Base-by-base conservation (phyloP, 192 early-diverging fungal species). In the Linnemannia elongata region DNA sequence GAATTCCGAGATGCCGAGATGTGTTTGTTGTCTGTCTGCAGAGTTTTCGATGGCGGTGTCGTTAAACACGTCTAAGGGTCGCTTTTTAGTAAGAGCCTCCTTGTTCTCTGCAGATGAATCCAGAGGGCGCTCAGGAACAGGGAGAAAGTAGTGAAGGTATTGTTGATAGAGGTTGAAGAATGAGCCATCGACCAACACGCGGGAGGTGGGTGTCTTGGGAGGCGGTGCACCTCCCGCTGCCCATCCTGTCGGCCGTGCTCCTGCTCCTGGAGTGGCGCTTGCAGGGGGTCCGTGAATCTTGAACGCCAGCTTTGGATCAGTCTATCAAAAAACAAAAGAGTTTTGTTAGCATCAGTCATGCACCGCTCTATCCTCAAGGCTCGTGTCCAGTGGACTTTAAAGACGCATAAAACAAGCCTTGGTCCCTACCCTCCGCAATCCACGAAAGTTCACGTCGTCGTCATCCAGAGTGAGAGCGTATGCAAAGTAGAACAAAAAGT, bases 401-500 rank as follows among this genome's bases (percentile, higher is more conserved):
- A 45, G 44, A 52, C 38, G 20, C 3, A 52, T 52, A 52, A 18
- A 52, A 22, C 49, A 52, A 22, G 15, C 15, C 49, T 52, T 52
- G 1, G 18, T n/a, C 3, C 79, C 18, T 81, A 87, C 85, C 54
- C 85, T 76, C 10, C 76, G 69, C 41, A 87, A 17, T 44, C 79
- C 79, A 44, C 85, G 78, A 57, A 72, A 72, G 42, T 87, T 81
- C 47, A 70, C 60, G 5, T 87, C 85, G 33, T 87, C 85, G 47
- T 87, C 85, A 33, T 87, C 85, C 79, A 87, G 52, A 35, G 76
- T 87, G 3, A 87, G 71, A 45, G 85, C 85, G 22, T 87, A 87
- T 8, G 85, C 85, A 81, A 87, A 87, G 33, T 87, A 87, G 22
- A 87, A 87, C 57, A 87, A 41, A 66, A 87, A 87, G 70, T 87